phyloP scores from a whole-genome alignment of 106 monocot species.

The Dendrobium officinale region DNA sequence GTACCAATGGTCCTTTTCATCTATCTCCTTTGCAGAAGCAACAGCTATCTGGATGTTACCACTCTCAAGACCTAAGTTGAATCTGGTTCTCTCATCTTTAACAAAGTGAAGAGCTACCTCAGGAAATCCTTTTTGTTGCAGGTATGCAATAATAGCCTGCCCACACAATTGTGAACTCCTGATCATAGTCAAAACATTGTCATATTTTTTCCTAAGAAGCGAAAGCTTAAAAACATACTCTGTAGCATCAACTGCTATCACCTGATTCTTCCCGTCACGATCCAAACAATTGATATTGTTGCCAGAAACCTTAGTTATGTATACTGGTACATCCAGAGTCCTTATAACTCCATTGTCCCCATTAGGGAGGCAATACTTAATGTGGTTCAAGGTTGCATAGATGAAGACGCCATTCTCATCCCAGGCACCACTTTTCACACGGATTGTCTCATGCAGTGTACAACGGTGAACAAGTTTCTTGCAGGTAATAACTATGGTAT shows the following conservation, averaged over 20 bases:
- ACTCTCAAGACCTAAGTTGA: constrained; percentile 60
- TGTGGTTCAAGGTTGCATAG: constrained; percentile 40
- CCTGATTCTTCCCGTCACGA: constrained; percentile 26
- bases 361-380: constrained; percentile 49
- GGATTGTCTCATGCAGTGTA: constrained; percentile 62
- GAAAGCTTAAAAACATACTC: constrained; percentile 63
- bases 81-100: constrained; percentile 57
- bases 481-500: constrained; percentile 30
- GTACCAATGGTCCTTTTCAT: constrained; percentile 42
- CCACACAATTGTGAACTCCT: constrained; percentile 30
- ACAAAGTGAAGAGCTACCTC: constrained; percentile 45
- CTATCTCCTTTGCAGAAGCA: constrained; percentile 34
- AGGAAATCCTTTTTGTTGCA: constrained; percentile 40
- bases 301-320: constrained; percentile 50
- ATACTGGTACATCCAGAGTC: constrained; percentile 55
- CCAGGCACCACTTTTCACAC: constrained; percentile 71
- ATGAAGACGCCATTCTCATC: constrained; percentile 57
- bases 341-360: constrained; percentile 54
- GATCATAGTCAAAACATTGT: constrained; percentile 40
- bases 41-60: constrained; percentile 50
- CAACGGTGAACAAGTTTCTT: constrained; percentile 45
- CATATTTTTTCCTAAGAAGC: constrained; percentile 38
- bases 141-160: constrained; percentile 33
- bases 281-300: constrained; percentile 33
- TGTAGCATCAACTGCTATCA: constrained; percentile 35